phyloP scores from a whole-genome alignment of 805 yeast species.

The Barnettozyma pratensis region DNA sequence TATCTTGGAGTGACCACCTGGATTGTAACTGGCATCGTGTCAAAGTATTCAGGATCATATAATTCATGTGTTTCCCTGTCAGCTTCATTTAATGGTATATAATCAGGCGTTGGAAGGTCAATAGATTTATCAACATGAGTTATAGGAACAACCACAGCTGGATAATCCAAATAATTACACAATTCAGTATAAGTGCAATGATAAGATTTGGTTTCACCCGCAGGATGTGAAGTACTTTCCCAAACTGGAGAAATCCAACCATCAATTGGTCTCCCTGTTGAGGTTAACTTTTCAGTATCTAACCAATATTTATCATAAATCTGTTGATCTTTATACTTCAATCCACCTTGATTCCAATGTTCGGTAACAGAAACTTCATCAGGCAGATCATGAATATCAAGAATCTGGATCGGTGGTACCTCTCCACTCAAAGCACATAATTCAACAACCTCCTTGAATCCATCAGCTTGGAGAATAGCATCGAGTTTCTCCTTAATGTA shows the following conservation, averaged over 20 bases:
- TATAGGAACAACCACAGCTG: constrained; percentile 40
- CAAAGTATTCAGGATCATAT: constrained; percentile 42
- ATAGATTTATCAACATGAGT: constrained; percentile 33
- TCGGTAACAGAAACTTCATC: constrained; percentile 27
- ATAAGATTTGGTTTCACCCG: constrained; percentile 33
- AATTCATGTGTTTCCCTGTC: constrained; percentile 30
- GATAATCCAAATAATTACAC: constrained; percentile 36
- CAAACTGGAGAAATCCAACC: constrained; percentile 44
- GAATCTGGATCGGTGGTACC: constrained; percentile 15
- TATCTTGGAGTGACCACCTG: constrained; percentile 51
- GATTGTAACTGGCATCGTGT: constrained; percentile 50
- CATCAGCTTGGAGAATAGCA: constrained; percentile 26
- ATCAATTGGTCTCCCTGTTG: constrained; percentile 38
- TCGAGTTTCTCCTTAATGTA: constrained; percentile 15
- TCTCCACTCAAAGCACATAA: constrained; percentile 26
- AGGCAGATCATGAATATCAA: constrained; percentile 19
- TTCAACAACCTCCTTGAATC: constrained; percentile 13
- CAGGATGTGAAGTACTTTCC: constrained; percentile 35
- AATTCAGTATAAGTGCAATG: constrained; percentile 39
- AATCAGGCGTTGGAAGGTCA: constrained; percentile 22
- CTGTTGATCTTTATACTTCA: constrained; percentile 32
- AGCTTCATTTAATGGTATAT: constrained; percentile 22
- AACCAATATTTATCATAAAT: constrained; percentile 34
- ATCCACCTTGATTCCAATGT: constrained; percentile 35
- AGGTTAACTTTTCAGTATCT: constrained; percentile 28